These are phyloP conservation scores for Globisporangium nodosum DNA, from an alignment of 352 stramenopile genomes.

Conservation along the genomic window DNA sequence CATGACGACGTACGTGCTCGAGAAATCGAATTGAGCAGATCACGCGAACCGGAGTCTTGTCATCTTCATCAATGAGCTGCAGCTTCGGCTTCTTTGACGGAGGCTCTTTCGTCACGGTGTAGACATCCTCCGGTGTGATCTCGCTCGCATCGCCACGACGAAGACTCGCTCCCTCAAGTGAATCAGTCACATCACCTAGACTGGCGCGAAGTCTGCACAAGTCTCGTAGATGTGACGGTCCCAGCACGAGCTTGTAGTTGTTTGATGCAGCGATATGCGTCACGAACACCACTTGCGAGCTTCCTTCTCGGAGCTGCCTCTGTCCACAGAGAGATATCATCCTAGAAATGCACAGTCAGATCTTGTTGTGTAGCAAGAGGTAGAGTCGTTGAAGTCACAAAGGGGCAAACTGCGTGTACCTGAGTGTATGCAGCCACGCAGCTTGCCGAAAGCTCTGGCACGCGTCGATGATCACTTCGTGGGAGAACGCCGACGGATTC, in stretches of 20 bases:
- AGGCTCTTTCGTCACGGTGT: conserved; percentile 8
- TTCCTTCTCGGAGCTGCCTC: conserved; percentile 4
- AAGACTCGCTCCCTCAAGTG: neutral
- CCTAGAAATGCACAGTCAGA: conserved; percentile 7
- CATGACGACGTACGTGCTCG: neutral
- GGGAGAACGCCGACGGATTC: conserved; percentile 36
- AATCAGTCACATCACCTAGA: conserved; percentile 1
- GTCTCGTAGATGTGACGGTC: conserved; percentile 33
- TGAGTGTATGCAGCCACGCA: conserved; percentile 55
- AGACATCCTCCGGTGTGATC: neutral
- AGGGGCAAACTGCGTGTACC: conserved; percentile 21
- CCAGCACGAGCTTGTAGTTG: conserved; percentile 39
- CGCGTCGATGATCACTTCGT: conserved; percentile 40
- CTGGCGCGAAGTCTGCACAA: conserved; percentile 14
- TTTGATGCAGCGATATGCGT: conserved; percentile 19
- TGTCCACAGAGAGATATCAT: conserved; percentile 13
- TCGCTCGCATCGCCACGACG: neutral
- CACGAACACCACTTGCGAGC: conserved; percentile 16
- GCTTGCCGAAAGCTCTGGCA: conserved; percentile 56
- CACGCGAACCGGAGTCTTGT: conserved; percentile 10
- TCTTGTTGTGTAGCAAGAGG: neutral
- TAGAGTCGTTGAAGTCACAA: neutral
- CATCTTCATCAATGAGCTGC: conserved; percentile 6
- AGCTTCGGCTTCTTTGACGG: conserved; percentile 20
- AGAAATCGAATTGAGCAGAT: conserved; percentile 13